phyloP scores from a whole-genome alignment of 139 green algal species.

The Closterium sp. region DNA sequence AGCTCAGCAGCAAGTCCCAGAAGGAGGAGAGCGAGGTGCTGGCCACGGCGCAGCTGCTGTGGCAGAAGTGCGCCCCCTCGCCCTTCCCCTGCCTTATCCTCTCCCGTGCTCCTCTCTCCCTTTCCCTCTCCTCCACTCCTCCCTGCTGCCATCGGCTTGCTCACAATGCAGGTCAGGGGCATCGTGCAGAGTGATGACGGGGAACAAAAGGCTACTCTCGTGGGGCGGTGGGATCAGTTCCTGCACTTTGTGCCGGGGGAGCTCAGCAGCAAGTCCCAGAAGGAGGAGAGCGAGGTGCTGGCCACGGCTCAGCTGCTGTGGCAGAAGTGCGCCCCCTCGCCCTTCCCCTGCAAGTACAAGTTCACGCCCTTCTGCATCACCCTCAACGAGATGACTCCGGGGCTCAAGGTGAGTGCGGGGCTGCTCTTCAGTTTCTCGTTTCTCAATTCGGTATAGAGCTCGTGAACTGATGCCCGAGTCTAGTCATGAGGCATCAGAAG shows the following conservation, averaged over 20 bases:
- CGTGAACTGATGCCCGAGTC: too few relatives aligned
- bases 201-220: constrained; percentile 50
- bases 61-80: constrained; percentile 60
- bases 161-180: constrained; percentile 18
- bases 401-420: constrained; percentile 65
- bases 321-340: constrained; percentile 57
- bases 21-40: constrained; percentile 6
- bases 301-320: constrained; percentile 54
- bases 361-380: constrained; percentile 72
- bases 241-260: constrained; percentile 55
- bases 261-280: constrained; percentile 11
- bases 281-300: constrained; percentile 6
- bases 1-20: constrained; percentile 1
- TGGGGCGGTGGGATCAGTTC: constrained; percentile 68
- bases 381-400: constrained; percentile 81
- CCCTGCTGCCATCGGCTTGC: constrained; percentile 12
- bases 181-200: constrained; percentile 22
- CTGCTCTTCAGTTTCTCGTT: too few relatives aligned
- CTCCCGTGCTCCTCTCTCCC: constrained; percentile 55
- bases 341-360: constrained; percentile 67
- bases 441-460: too few relatives aligned
- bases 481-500: background rate
- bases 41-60: constrained; percentile 48
- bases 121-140: constrained; percentile 61
- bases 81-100: too few relatives aligned